These are phyloP conservation scores for Rhizophlyctis rosea DNA, from an alignment of 192 early-diverging fungal genomes.

Conservation along the genomic window DNA sequence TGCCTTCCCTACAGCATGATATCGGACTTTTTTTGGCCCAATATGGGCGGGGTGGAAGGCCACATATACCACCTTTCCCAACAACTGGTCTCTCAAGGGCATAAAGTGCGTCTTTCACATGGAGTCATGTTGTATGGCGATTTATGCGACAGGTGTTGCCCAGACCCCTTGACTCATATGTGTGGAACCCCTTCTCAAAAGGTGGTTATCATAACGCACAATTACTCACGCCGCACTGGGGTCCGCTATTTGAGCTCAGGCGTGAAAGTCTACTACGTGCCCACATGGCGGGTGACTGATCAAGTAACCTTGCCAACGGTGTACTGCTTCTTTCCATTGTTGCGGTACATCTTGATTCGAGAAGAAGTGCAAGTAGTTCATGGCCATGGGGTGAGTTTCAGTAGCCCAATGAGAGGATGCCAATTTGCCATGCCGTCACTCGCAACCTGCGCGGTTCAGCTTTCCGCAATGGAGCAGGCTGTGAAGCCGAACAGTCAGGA, in stretches of 20 bases:
- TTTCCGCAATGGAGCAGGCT: background rate
- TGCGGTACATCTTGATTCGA: constrained; percentile 86
- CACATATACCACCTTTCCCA: constrained; percentile 91
- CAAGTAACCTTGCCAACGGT: constrained; percentile 90
- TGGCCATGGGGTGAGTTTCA: constrained; percentile 68
- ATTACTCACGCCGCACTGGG: constrained; percentile 69
- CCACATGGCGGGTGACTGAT: constrained; percentile 76
- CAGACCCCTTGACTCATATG: background rate
- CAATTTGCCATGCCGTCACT: background rate
- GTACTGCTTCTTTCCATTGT: constrained; percentile 78
- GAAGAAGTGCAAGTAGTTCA: constrained; percentile 94
- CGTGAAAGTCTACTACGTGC: constrained; percentile 94
- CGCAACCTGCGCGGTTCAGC: background rate
- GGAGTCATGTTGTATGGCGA: background rate
- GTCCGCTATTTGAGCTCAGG: constrained; percentile 89
- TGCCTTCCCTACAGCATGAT: constrained; percentile 81
- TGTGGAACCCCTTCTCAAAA: constrained; percentile 8
- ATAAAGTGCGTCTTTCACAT: constrained; percentile 74
- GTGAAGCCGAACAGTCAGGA: too few species aligned
- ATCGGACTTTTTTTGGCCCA: constrained; percentile 97
- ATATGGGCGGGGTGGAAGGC: constrained; percentile 92
- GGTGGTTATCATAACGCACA: constrained; percentile 91
- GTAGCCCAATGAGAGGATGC: background rate
- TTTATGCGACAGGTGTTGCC: constrained; percentile 1
- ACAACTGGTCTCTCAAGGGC: constrained; percentile 82